phyloP scores from a whole-genome alignment of 1,284 basidiomycete genomes.

The Apiotrichum mycotoxinovorans region DNA sequence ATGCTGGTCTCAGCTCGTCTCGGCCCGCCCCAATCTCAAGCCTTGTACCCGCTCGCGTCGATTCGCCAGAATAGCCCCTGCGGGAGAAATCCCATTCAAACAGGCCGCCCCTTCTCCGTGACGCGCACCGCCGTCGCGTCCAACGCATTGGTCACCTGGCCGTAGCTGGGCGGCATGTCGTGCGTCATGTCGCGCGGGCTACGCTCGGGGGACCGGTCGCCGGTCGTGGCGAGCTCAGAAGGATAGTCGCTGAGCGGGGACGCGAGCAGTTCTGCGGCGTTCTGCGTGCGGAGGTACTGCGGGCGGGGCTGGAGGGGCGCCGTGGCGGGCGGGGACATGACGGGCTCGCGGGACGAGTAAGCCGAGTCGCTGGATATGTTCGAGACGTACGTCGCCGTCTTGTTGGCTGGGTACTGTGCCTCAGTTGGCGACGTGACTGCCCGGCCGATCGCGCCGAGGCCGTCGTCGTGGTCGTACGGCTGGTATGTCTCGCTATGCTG shows the following conservation, averaged over 20 bases:
- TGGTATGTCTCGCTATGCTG: constrained; percentile 1
- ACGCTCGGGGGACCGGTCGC: neutral
- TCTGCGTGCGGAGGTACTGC: constrained; percentile 10
- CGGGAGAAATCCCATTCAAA: no score
- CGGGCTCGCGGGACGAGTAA: constrained; percentile 4
- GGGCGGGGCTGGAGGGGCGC: constrained; percentile 13
- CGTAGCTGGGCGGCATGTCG: constrained; percentile 12
- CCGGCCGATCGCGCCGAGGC: constrained; percentile 36
- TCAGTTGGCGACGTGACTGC: constrained; percentile 28
- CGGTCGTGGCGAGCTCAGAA: neutral
- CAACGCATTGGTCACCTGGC: constrained; percentile 4
- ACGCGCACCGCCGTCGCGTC: neutral
- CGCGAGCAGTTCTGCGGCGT: constrained; percentile 2
- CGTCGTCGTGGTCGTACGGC: constrained; percentile 27
- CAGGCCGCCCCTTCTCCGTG: constrained; percentile 3
- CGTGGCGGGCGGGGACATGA: neutral
- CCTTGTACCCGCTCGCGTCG: no score
- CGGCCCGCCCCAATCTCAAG: no score
- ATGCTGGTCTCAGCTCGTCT: no score
- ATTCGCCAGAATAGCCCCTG: no score
- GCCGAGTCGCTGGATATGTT: neutral
- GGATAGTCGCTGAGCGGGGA: constrained; percentile 10
- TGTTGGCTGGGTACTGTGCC: constrained; percentile 24
- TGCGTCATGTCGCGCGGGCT: no score
- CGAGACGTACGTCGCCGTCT: neutral